phyloP scores from a whole-genome alignment of 371 early-diverging fungal genomes.

The Rhizopus arrhizus region DNA sequence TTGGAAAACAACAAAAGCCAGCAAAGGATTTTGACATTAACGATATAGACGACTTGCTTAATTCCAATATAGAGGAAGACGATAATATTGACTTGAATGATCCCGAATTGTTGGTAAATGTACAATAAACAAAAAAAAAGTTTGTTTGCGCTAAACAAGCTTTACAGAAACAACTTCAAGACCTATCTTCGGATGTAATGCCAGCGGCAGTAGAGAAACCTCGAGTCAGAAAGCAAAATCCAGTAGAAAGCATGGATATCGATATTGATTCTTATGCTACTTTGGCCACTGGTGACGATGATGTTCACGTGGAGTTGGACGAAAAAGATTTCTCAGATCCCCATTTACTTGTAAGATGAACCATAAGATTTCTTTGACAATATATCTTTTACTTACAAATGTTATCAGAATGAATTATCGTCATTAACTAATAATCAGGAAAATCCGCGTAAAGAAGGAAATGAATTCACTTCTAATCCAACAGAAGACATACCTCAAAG shows the following conservation, averaged over 20 bases:
- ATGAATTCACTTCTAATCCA: conserved; percentile 30
- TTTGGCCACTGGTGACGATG: conserved; percentile 40
- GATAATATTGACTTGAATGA: conserved; percentile 46
- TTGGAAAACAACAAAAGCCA: conserved; percentile 7
- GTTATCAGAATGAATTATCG: conserved; percentile 34
- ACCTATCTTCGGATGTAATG: conserved; percentile 19
- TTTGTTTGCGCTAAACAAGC: too few species aligned
- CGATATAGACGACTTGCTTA: conserved; percentile 20
- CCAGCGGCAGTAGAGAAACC: conserved; percentile 1
- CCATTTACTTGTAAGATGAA: conserved; percentile 35
- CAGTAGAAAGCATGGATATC: conserved; percentile 22
- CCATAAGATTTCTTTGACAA: neutral
- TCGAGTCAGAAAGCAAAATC: conserved; percentile 8
- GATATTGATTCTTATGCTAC: conserved; percentile 46
- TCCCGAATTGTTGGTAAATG: conserved; percentile 52
- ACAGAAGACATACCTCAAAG: conserved; percentile 18
- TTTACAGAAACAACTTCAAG: conserved; percentile 45
- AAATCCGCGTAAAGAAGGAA: neutral
- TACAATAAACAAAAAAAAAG: too few species aligned
- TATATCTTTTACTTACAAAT: neutral
- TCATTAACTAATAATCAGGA: conserved; percentile 11
- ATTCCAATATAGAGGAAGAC: conserved; percentile 28
- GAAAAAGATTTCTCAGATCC: conserved; percentile 49
- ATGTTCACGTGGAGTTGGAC: conserved; percentile 42
- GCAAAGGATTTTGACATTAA: conserved; percentile 26